Base-by-base conservation (phyloP, 352 stramenopile species). In the Salisapilia sapeloensis region DNA sequence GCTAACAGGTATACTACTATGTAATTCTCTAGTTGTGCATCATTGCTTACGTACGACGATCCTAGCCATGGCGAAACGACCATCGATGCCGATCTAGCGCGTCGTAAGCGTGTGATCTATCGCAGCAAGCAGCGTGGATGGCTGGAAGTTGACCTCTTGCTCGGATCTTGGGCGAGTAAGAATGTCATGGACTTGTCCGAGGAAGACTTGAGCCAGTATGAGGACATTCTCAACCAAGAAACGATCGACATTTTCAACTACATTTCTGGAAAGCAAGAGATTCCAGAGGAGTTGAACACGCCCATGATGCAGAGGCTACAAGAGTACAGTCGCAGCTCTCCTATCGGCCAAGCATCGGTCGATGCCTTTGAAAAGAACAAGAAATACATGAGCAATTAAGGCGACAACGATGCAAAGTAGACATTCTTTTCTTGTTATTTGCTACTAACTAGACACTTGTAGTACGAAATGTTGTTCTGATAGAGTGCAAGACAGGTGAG, bases 221-320 rank as follows among this genome's bases (percentile, higher is more conserved):
- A 98, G 52, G 61, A 77, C 40, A 96, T 97, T 56, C 57, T 97
- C 19, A 97, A 97, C 59, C 66, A 92, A 45, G 92, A 98, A 60
- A 98, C 92, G 6, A 96, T 97, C 49, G 92, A 98, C 65, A 98
- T 97, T 52, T 97, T 96, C 65, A 97, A 97, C 59, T 90, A 96
- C 41, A 86, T 97, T 43, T 96, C 85, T 4, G 64, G 84, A 32
- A 83, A 94, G 46, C 70, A 69, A 38, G 37, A 62, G 38, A 54
- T 95, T 21, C 91, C 91, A 0, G 58, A 78, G 25, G 43, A 51
- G 33, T 43, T 93, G n/a, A 50, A 87, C 42, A 87, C 70, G 19
- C 69, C 76, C 22, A 62, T 96, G 34, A 89, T 96, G 44, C 76
- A 96, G 56, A 56, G 65, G 20, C 80, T 97, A 42, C 85, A 96